These are phyloP conservation scores for Coniochaeta prunicola DNA, from an alignment of 2,329 filamentous ascomycete species.

Conservation along the genomic window DNA sequence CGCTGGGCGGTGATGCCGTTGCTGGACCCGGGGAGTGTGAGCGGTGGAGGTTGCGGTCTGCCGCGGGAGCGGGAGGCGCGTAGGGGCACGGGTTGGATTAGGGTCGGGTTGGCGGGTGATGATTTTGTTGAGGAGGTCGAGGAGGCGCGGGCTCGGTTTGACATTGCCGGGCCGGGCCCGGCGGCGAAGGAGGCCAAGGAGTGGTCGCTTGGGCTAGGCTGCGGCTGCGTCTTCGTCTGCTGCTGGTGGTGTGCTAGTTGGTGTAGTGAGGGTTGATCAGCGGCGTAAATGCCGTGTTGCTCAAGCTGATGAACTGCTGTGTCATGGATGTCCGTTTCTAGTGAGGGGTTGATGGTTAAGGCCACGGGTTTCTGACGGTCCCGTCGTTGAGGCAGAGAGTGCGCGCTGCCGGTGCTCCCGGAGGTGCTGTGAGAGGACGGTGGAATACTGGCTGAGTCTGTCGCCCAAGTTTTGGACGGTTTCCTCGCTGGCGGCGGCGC, in stretches of 20 bases:
- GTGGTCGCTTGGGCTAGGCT: background rate
- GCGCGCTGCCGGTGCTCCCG: background rate
- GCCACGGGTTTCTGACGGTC: background rate
- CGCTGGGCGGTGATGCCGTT: background rate
- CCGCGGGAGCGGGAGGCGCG: background rate
- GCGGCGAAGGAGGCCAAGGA: background rate
- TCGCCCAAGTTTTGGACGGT: background rate
- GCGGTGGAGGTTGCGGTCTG: background rate
- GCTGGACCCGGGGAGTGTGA: background rate
- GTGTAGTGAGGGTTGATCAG: background rate
- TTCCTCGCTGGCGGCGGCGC: background rate
- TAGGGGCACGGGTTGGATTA: background rate
- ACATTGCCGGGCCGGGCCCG: background rate
- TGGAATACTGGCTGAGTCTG: background rate
- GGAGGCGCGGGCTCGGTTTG: background rate
- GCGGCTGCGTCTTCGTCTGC: background rate
- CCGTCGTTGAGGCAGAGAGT: background rate
- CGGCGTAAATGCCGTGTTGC: background rate
- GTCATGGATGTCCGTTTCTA: background rate
- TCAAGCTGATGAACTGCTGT: background rate
- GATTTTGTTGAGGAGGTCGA: background rate
- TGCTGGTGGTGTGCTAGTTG: background rate
- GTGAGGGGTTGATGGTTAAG: background rate
- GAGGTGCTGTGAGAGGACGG: background rate
- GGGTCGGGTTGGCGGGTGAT: background rate